These are phyloP conservation scores for Vairimorpha ceranae DNA, from an alignment of 371 early-diverging fungal genomes.

Conservation along the genomic window DNA sequence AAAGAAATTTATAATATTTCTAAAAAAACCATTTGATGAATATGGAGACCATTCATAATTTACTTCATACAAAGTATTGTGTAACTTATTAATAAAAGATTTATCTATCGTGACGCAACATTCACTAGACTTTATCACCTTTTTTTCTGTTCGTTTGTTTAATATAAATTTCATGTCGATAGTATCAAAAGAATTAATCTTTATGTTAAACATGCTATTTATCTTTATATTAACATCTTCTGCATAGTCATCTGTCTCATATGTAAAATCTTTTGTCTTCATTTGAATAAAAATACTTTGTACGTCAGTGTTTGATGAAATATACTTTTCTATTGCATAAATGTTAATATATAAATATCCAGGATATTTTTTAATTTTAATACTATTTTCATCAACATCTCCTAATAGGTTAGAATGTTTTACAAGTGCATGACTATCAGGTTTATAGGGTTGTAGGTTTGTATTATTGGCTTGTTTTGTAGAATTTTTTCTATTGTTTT, in stretches of 20 bases:
- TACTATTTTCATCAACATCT: background rate
- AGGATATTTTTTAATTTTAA: conserved; percentile 30
- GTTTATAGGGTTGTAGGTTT: background rate
- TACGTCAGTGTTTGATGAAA: conserved; percentile 8
- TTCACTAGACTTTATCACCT: conserved; percentile 8
- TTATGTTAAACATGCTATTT: conserved; percentile 9
- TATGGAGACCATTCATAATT: conserved; percentile 22
- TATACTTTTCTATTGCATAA: conserved; percentile 25
- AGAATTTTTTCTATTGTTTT: background rate
- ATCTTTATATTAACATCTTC: conserved; percentile 4
- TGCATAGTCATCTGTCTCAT: conserved; percentile 18
- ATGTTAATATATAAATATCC: conserved; percentile 30
- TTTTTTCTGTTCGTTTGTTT: background rate
- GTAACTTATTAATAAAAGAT: conserved; percentile 8
- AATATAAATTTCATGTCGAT: conserved; percentile 5
- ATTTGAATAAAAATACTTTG: conserved; percentile 14
- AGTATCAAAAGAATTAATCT: background rate
- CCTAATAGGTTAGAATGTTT: background rate
- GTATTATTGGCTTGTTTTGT: too few relatives aligned
- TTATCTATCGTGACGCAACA: conserved; percentile 12
- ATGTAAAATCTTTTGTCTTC: background rate
- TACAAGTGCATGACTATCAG: background rate
- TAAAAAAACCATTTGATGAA: conserved; percentile 11
- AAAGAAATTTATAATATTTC: conserved; percentile 9
- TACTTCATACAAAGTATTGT: conserved; percentile 42